Conservation (phyloP, 768 basidiomycete species). For the Psilocybe cyanescens region DNA sequence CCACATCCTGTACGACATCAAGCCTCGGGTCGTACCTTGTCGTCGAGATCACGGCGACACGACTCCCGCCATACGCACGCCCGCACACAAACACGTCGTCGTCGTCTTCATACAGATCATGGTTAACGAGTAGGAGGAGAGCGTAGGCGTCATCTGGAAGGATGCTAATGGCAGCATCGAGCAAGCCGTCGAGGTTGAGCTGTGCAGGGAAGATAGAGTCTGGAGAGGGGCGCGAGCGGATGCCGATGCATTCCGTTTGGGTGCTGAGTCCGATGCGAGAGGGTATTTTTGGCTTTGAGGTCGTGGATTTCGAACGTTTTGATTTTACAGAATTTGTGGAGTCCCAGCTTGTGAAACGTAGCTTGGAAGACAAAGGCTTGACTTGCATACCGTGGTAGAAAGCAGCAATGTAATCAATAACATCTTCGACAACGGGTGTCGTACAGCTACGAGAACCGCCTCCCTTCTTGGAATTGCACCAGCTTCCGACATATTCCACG, state of each 20-base stretch:
- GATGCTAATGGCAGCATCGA: constrained; percentile 37
- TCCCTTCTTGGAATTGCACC: constrained; percentile 20
- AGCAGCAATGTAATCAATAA: constrained; percentile 34
- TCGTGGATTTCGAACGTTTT: background rate
- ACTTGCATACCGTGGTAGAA: constrained; percentile 38
- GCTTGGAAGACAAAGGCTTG: constrained; percentile 21
- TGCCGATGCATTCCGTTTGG: constrained; percentile 33
- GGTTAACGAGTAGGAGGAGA: constrained; percentile 35
- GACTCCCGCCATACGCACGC: constrained; percentile 42
- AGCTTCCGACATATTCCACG: constrained; percentile 25
- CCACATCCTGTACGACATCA: constrained; percentile 31
- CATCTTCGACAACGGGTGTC: constrained; percentile 24
- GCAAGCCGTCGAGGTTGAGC: constrained; percentile 39
- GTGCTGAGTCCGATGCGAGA: constrained; percentile 34
- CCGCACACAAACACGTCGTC: constrained; percentile 41
- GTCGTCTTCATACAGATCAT: constrained; percentile 37
- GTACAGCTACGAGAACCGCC: background rate
- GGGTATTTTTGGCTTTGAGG: constrained; percentile 15
- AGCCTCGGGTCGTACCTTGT: constrained; percentile 38
- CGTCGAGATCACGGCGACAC: constrained; percentile 40
- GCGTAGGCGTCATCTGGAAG: constrained; percentile 39
- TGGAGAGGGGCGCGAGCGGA: constrained; percentile 32
- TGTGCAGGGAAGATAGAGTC: constrained; percentile 32
- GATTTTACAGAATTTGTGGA: background rate
- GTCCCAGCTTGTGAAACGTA: constrained; percentile 32